Percentiles rank a stretch among this genome's conserved stretches.
phyloP scores from a whole-genome alignment of 306 rosid genomes.

The Vigna hirtella region DNA sequence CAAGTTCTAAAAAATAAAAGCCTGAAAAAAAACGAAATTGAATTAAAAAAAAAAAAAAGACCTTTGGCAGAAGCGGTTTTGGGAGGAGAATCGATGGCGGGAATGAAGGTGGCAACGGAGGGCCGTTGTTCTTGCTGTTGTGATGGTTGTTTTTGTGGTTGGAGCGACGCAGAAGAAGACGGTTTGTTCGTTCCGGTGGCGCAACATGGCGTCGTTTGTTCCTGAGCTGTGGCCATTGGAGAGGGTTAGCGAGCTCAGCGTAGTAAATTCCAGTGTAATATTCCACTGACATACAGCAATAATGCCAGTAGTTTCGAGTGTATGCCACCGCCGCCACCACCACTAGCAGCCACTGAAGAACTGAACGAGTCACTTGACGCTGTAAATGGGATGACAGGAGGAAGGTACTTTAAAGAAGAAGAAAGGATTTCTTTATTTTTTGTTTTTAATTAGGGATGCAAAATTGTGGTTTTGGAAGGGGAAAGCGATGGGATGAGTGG shows the following conservation, averaged over 20 bases:
- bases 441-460: neutral
- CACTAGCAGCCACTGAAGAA: neutral
- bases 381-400: neutral
- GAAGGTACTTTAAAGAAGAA: neutral
- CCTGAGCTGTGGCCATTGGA: slow-evolving; percentile 92
- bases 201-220: slow-evolving; percentile 79
- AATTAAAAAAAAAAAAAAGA: slow-evolving; percentile 17
- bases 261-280: slow-evolving; percentile 63
- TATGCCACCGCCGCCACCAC: slow-evolving; percentile 34
- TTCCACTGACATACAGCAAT: slow-evolving; percentile 82
- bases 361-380: neutral
- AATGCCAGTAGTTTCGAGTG: slow-evolving; percentile 3
- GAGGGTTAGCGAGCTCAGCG: slow-evolving; percentile 77
- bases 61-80: slow-evolving; percentile 71
- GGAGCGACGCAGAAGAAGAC: slow-evolving; percentile 43
- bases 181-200: slow-evolving; percentile 17
- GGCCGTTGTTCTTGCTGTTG: slow-evolving; percentile 25
- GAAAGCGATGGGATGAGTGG: neutral
- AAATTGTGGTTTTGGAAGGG: neutral
- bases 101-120: slow-evolving; percentile 54
- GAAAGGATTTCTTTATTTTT: neutral
- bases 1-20: neutral
- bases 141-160: neutral
- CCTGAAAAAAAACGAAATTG: neutral
- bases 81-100: slow-evolving; percentile 60